Evolutionary conservation across 129 eudicot genomes (phyloP).

Genomic region (Silybum marianum): DNA sequence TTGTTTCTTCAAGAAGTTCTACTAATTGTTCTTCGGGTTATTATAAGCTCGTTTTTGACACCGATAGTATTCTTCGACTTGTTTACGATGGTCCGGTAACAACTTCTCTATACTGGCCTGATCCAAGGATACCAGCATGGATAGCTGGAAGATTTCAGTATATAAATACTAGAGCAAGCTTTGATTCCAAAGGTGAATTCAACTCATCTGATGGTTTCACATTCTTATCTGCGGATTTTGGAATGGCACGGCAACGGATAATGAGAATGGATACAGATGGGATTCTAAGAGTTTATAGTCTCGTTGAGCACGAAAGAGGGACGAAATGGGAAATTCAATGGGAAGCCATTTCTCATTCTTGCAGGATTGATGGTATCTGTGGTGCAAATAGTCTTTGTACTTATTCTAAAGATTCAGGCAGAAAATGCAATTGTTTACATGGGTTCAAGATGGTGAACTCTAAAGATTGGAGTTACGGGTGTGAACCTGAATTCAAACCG

Average conservation of each 20-base stretch:
- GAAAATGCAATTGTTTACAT: slow-evolving; percentile 37
- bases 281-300: slow-evolving; percentile 35
- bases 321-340: slow-evolving; percentile 37
- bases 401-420: slow-evolving; percentile 26
- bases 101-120: slow-evolving; percentile 45
- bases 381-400: slow-evolving; percentile 43
- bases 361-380: slow-evolving; percentile 35
- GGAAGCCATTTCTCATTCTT: slow-evolving; percentile 32
- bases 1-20: slow-evolving; percentile 37
- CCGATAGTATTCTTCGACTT: slow-evolving; percentile 48
- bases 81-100: slow-evolving; percentile 32
- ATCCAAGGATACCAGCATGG: slow-evolving; percentile 12
- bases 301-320: background rate
- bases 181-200: slow-evolving; percentile 36
- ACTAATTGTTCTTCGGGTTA: slow-evolving; percentile 41
- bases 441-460: slow-evolving; percentile 41
- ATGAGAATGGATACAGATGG: slow-evolving; percentile 44
- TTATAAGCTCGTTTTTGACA: slow-evolving; percentile 37
- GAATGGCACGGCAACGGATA: slow-evolving; percentile 19
- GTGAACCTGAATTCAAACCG: slow-evolving; percentile 34
- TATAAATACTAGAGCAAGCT: slow-evolving; percentile 8
- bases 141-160: slow-evolving; percentile 24
- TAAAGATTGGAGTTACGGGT: slow-evolving; percentile 44
- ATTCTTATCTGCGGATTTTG: slow-evolving; percentile 28
- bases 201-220: slow-evolving; percentile 27